These are phyloP conservation scores for Ogataea zsoltii DNA, from an alignment of 805 yeast genomes.

Conservation along the genomic window DNA sequence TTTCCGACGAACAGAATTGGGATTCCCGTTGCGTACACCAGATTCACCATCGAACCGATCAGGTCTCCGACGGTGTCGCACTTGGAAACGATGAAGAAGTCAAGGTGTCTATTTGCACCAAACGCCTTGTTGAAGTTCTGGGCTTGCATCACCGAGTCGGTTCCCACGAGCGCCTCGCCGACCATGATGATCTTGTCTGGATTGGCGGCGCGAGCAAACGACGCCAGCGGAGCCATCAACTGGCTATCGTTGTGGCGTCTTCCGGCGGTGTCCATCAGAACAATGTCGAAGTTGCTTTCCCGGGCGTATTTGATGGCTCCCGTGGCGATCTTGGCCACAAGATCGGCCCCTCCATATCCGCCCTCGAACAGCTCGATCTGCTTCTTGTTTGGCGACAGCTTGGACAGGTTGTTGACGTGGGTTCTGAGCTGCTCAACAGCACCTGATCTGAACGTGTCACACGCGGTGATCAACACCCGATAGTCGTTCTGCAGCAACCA, in stretches of 20 bases:
- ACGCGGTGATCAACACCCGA: slow-evolving; percentile 87
- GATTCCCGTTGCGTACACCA: slow-evolving; percentile 94
- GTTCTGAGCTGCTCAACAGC: slow-evolving; percentile 97
- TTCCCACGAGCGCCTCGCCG: slow-evolving; percentile 96
- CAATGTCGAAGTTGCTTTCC: slow-evolving; percentile 73
- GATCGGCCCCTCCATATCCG: slow-evolving; percentile 95
- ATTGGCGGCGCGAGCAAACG: slow-evolving; percentile 91
- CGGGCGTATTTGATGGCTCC: slow-evolving; percentile 83
- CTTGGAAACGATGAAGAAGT: slow-evolving; percentile 89
- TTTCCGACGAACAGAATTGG: slow-evolving; percentile 95
- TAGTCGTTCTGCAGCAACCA: slow-evolving; percentile 92
- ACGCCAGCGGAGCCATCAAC: slow-evolving; percentile 92
- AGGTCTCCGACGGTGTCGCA: slow-evolving; percentile 97
- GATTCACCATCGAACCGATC: slow-evolving; percentile 94
- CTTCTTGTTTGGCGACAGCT: slow-evolving; percentile 49
- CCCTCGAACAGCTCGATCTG: slow-evolving; percentile 83
- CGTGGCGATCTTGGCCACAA: slow-evolving; percentile 89
- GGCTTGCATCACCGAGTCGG: slow-evolving; percentile 96
- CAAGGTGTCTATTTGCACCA: slow-evolving; percentile 77
- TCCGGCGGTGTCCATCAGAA: slow-evolving; percentile 95
- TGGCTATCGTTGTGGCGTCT: slow-evolving; percentile 94
- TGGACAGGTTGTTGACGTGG: slow-evolving; percentile 81
- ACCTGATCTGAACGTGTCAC: slow-evolving; percentile 97
- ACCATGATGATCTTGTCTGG: slow-evolving; percentile 98
- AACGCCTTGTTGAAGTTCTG: slow-evolving; percentile 90